Base-by-base conservation (phyloP, 345 rosid genomes). In the Microcos paniculata region DNA sequence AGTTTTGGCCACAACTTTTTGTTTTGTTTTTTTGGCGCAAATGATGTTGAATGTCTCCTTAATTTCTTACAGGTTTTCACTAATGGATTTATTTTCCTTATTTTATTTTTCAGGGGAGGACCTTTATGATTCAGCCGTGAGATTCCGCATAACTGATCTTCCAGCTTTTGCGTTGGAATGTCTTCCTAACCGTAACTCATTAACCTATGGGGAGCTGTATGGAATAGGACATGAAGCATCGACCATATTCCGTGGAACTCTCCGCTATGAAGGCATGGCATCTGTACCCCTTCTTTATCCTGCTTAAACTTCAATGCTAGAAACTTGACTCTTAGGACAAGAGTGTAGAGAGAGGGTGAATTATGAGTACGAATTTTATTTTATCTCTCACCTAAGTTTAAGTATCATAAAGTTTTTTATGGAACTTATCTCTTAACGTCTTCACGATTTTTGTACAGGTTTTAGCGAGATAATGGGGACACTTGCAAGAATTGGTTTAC, bases 111-210 rank as follows among this genome's bases (percentile, higher is more conserved):
- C 88, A 94, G 97, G 99, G 16, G 89, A 89, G 58, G 53, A 78
- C 57, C 90, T 95, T 42, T 92, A 88, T 80, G 94, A 89, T 84
- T 95, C 98, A 57, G 91, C 92, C 6, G 78, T 61, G 51, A 87
- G 81, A 78, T 81, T 83, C 72, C 87, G 94, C 72, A 78, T 92
- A 58, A 82, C 99, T 15, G 84, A 91, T 75, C 92, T 95, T 79
- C 99, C 98, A 30, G 96, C 99, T 77, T 95, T 95, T 82, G 97
- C 98, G 70, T 79, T 95, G 76, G 99, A 95, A 79, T 95, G 94
- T 81, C 80, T 95, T 70, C 94, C 99, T 3, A 95, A 92, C 75
- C 96, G 97, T 12, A 85, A 95, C 81, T 92, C 99, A 14, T 80
- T 95, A 81, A 83, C 88, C 73, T 92, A 92, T 40, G 98, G 93